phyloP scores from a whole-genome alignment of 208 protist genomes.

The Leishmania guyanensis region DNA sequence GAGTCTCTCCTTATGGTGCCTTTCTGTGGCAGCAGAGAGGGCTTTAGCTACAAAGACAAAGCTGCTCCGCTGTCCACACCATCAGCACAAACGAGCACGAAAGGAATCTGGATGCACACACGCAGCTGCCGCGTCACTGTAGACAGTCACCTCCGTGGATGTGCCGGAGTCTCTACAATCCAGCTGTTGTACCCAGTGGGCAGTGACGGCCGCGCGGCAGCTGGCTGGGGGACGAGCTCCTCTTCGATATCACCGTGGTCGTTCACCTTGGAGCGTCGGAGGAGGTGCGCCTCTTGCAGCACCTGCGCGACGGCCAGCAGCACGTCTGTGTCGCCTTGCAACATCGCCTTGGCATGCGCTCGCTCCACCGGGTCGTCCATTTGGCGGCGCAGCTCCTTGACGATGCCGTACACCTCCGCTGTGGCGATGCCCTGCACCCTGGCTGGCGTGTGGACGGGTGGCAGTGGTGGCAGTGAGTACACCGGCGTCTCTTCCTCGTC shows the following conservation, averaged over 20 bases:
- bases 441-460: constrained; percentile 45
- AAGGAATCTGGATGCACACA: neutral
- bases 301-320: constrained; percentile 69
- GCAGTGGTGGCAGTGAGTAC: constrained; percentile 59
- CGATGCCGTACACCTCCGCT: constrained; percentile 72
- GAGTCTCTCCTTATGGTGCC: neutral
- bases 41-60: neutral
- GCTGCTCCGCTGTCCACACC: neutral
- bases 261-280: constrained; percentile 45
- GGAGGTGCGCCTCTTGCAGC: constrained; percentile 66
- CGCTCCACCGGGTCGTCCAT: constrained; percentile 61
- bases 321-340: constrained; percentile 59
- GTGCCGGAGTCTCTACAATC: constrained; percentile 35
- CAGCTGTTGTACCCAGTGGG: constrained; percentile 66
- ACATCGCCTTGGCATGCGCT: constrained; percentile 56
- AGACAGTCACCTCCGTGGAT: constrained; percentile 5
- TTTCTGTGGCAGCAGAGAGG: neutral
- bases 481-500: constrained; percentile 38
- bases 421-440: constrained; percentile 57
- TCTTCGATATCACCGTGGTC: constrained; percentile 44
- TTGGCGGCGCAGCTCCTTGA: constrained; percentile 60
- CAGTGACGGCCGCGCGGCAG: constrained; percentile 46
- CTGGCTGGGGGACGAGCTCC: constrained; percentile 52
- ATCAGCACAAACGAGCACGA: neutral
- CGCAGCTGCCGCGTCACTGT: neutral